Percentiles rank a stretch among this genome's conserved stretches.
Evolutionary conservation across 345 rosid genomes (phyloP).

Genomic region (Eucalyptus marginata): DNA sequence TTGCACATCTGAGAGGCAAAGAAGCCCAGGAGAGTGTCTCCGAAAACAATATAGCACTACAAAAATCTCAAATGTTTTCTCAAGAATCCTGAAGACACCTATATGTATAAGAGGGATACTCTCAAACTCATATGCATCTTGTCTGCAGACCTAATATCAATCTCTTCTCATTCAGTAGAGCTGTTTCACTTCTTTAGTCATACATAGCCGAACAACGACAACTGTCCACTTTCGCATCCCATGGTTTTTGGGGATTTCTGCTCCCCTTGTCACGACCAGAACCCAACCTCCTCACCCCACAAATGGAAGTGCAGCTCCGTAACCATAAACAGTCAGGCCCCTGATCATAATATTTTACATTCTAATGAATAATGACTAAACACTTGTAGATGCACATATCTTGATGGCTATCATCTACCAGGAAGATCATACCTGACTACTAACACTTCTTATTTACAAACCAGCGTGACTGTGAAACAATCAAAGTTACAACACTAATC

Average conservation of each 20-base stretch:
- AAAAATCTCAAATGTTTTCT: constrained; percentile 2
- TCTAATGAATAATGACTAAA: too few species aligned
- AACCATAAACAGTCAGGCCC: too few species aligned
- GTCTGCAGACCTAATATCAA: neutral
- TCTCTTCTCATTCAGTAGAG: neutral
- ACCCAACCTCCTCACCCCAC: neutral
- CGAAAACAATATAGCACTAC: neutral
- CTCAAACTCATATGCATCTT: neutral
- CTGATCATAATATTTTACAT: too few species aligned
- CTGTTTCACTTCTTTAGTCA: neutral
- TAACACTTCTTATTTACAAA: too few species aligned
- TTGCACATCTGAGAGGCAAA: constrained; percentile 6
- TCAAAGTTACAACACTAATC: too few species aligned
- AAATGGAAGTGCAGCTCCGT: neutral
- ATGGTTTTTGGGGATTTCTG: constrained; percentile 23
- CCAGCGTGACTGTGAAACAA: too few species aligned
- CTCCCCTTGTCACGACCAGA: constrained; percentile 1
- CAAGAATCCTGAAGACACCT: constrained; percentile 20
- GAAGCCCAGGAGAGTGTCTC: neutral
- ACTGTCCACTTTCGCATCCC: constrained; percentile 39
- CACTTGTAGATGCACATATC: too few species aligned
- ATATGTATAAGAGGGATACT: neutral
- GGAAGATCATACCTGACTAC: too few species aligned
- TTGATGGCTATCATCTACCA: too few species aligned
- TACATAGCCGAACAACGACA: constrained; percentile 30